Base-by-base conservation (phyloP, 2,329 filamentous ascomycete genomes). In the Cytospora leucostoma region DNA sequence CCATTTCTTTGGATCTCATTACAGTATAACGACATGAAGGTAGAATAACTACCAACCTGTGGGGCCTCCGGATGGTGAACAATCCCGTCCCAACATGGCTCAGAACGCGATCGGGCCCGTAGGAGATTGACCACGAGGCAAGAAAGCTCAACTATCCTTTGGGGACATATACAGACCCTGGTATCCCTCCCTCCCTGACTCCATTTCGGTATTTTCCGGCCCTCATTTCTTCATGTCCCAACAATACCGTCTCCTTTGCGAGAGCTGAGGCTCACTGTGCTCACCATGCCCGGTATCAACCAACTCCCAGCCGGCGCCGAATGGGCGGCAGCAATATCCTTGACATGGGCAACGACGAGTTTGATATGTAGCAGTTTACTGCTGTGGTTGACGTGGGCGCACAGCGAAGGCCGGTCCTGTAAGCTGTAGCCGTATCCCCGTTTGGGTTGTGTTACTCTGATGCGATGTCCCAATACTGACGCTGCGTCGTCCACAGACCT, bases 321-420 rank as follows among this genome's bases (percentile, higher is more conserved):
- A 34, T 59, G 56, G 21, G 64, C 64, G 34, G 64, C 64, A 8
- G 64, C 56, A 6, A 52, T 64, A 17, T 65, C 64, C 8, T 32
- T 65, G 33, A 61, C 40, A 40, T 65, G 64, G 64, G 64, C 61
- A 27, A 40, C 37, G 10, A 11, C 50, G 3, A 65, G 64, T 33
- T 65, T 56, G 64, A 27, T 64, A 34, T 66, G 62, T 56, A 64
- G 62, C 56, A 50, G 59, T 54, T 13, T 66, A 40, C 40, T 71
- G 32, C 57, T 71, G 19, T 71, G 70, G 70, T 61, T 71, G 37
- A 70, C 70, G 3, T 71, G 67, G 68, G 53, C 63, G 21, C 69
- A 70, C 38, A 64, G 70, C 21, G 69, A 71, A 52, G 65, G 69
- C 37, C 60, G 66, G 33, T 69, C 68, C 21, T 71, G 70, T 71